Base-by-base conservation (phyloP, 148 eudicot genomes). In the Salicornia ramosissima region DNA sequence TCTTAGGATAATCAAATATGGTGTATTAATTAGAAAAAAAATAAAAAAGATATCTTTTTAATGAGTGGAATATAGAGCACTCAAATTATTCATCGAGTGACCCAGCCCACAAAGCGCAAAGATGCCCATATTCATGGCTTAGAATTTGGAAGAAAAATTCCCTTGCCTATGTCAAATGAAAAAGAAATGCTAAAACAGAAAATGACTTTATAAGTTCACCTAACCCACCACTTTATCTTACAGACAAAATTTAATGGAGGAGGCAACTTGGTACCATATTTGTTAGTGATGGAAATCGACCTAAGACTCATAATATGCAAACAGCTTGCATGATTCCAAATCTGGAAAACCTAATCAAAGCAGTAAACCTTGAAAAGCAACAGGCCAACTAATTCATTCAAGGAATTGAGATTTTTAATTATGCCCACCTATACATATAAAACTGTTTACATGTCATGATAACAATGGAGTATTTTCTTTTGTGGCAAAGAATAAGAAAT, bases 361-460 rank as follows among this genome's bases (percentile, higher is more conserved):
- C 13, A 1, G 47, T 59, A 31, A 40, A 49, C 36, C 19, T 19
- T 24, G 19, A 39, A 72, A 51, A 52, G 53, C 69, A 52, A 52
- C 59, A 72, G 14, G 52, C 75, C 68, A 72, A 64, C 74, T 47
- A 70, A 55, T 29, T 40, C 57, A 70, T 57, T n/a, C 42, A 21
- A 21, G 26, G 4, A 21, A 0, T 71, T 5, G 9, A 64, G 36
- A 2, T 31, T 50, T 72, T 18, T 26, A 55, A 34, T 13, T 11
- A 26, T 46, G 14, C 56, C 65, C 36, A 49, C 1, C 60, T n/a
- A 13, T n/a, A n/a, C 34, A 10, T 21, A 22, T 8, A 1, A 2
- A n/a, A 60, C 18, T 71, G 55, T 34, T 64, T 50, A 72, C 51
- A 50, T 62, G 69, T 34, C 67, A 61, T 31, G 14, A 15, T n/a